Conservation (phyloP, 108 stramenopile genomes). For the Skeletonema tropicum region DNA sequence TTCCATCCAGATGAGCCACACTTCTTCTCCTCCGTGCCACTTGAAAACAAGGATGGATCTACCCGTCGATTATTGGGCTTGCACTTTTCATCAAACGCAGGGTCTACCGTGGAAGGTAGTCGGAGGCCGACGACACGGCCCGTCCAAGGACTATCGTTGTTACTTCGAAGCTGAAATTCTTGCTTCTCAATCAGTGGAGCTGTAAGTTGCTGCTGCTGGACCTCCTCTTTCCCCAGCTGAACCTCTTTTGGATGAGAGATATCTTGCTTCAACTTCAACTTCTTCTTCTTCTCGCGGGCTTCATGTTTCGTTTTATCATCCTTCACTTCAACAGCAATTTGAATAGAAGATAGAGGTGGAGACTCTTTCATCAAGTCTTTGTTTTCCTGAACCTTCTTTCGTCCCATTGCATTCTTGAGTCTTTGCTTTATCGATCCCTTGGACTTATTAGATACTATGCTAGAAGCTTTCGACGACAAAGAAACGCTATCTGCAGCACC, state of each 20-base stretch:
- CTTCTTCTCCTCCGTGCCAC: background rate
- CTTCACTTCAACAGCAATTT: background rate
- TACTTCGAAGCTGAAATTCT: background rate
- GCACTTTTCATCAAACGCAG: constrained; percentile 12
- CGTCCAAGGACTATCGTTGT: background rate
- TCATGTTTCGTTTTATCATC: background rate
- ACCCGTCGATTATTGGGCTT: constrained; percentile 22
- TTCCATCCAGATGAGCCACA: constrained; percentile 6
- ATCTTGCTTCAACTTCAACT: background rate
- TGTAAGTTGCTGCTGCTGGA: background rate
- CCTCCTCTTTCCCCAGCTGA: background rate
- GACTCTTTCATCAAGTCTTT: background rate
- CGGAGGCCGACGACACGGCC: constrained; percentile 27
- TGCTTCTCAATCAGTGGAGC: background rate
- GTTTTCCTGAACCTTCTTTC: background rate
- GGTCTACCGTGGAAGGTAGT: constrained; percentile 15
- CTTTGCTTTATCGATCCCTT: background rate
- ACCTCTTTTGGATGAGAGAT: background rate
- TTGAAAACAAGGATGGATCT: constrained; percentile 10
- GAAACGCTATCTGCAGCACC: background rate
- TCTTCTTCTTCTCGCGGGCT: background rate
- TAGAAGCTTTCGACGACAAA: background rate
- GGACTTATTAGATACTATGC: background rate
- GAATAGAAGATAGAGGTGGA: background rate
- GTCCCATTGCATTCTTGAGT: background rate